phyloP scores from a whole-genome alignment of 805 yeast species.

The Limtongia smithiae region DNA sequence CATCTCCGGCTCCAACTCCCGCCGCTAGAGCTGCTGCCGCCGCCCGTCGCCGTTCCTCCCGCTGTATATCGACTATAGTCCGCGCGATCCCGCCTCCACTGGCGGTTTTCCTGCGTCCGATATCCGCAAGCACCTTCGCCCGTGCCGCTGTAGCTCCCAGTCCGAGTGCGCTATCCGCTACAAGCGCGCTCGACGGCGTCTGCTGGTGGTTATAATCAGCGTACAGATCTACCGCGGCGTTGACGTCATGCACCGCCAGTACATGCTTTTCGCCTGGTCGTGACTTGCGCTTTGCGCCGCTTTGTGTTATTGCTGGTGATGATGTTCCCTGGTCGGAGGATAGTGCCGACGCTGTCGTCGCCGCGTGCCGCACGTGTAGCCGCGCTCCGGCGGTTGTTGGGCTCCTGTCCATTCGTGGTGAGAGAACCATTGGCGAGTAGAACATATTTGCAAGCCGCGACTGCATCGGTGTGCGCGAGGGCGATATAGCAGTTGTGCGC shows the following conservation, averaged over 20 bases:
- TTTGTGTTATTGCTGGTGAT: neutral
- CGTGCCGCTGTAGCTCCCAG: conserved; percentile 36
- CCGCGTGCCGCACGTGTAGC: conserved; percentile 5
- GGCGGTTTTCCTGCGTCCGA: conserved; percentile 27
- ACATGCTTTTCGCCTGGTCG: conserved; percentile 13
- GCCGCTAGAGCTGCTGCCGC: neutral
- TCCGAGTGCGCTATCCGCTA: conserved; percentile 24
- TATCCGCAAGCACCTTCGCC: conserved; percentile 34
- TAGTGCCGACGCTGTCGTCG: conserved; percentile 8
- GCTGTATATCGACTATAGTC: conserved; percentile 34
- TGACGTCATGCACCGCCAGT: conserved; percentile 16
- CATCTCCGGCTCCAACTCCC: neutral
- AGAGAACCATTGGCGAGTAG: conserved; percentile 12
- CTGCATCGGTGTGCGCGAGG: conserved; percentile 19
- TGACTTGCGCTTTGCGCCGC: conserved; percentile 12
- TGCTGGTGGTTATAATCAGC: too few species aligned
- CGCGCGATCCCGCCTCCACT: conserved; percentile 33
- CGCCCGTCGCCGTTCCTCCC: conserved; percentile 20
- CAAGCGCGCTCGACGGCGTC: conserved; percentile 8
- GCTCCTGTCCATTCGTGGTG: conserved; percentile 6
- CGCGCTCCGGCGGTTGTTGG: conserved; percentile 4
- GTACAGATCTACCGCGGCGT: too few species aligned
- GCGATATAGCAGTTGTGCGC: conserved; percentile 6
- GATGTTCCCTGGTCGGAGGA: neutral
- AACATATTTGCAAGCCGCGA: conserved; percentile 3